These are phyloP conservation scores for Aspergillus fumigatus DNA, from an alignment of 2,329 filamentous ascomycete genomes.

Conservation along the genomic window DNA sequence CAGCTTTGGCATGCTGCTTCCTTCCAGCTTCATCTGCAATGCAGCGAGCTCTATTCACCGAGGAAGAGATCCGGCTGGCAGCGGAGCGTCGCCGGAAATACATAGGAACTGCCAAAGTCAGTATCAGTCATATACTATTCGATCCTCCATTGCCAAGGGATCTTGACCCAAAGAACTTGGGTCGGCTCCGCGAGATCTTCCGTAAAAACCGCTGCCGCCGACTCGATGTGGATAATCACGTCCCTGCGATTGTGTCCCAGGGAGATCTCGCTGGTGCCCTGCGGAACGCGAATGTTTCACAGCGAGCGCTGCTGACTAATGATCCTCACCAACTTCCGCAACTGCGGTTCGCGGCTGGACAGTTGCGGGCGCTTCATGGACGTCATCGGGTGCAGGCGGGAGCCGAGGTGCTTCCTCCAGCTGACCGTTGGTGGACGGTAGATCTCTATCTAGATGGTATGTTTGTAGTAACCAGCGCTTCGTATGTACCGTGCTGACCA, in stretches of 20 bases:
- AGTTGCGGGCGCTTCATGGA: slow-evolving; percentile 23
- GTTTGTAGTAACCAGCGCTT: background rate
- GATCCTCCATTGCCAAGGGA: slow-evolving; percentile 11
- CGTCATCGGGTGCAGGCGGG: slow-evolving; percentile 17
- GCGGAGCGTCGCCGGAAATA: slow-evolving; percentile 21
- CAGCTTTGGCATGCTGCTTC: no score
- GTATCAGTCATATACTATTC: slow-evolving; percentile 19
- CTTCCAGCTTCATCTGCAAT: slow-evolving; percentile 4
- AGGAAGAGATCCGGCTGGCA: slow-evolving; percentile 12
- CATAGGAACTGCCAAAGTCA: slow-evolving; percentile 19
- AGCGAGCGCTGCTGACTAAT: slow-evolving; percentile 5
- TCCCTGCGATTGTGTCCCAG: slow-evolving; percentile 26
- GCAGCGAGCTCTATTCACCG: slow-evolving; percentile 10
- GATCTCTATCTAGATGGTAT: slow-evolving; percentile 27
- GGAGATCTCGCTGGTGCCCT: slow-evolving; percentile 16
- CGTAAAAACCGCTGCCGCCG: slow-evolving; percentile 16
- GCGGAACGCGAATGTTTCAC: slow-evolving; percentile 1
- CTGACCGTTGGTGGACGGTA: slow-evolving; percentile 27
- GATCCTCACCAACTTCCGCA: slow-evolving; percentile 9
- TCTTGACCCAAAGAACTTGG: slow-evolving; percentile 19
- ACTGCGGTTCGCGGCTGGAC: slow-evolving; percentile 17
- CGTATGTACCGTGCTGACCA: background rate
- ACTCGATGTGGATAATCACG: slow-evolving; percentile 26
- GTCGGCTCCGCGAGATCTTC: slow-evolving; percentile 19
- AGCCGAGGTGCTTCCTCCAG: slow-evolving; percentile 14